Percentiles rank a stretch among this genome's conserved stretches.
Evolutionary conservation across 371 early-diverging fungal genomes (phyloP).

Genomic region (Amoeboaphelidium protococcarum): DNA sequence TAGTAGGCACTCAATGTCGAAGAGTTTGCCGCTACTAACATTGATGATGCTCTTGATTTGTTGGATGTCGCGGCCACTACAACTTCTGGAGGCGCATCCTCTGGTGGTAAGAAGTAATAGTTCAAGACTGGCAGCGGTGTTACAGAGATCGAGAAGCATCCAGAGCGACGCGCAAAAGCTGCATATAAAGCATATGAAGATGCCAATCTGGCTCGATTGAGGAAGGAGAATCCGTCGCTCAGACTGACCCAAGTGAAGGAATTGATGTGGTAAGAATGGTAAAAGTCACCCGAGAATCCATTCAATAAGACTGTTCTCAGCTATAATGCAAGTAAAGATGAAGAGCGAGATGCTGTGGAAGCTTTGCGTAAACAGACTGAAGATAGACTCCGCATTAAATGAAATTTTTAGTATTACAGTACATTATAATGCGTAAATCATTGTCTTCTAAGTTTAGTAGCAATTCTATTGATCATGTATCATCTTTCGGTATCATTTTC

Average conservation of each 20-base stretch:
- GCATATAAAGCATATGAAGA: constrained; percentile 37
- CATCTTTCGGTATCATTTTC: no score
- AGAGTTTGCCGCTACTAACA: constrained; percentile 34
- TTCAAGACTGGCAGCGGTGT: no score
- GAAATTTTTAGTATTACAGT: no score
- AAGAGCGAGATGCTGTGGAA: constrained; percentile 4
- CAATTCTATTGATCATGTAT: no score
- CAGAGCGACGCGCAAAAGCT: constrained; percentile 49
- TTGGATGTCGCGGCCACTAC: constrained; percentile 15
- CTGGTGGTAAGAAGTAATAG: constrained; percentile 2
- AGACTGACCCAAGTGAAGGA: constrained; percentile 44
- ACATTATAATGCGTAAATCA: no score
- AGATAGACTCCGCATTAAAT: not conserved
- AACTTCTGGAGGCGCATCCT: constrained; percentile 6
- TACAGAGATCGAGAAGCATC: constrained; percentile 47
- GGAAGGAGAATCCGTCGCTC: constrained; percentile 38
- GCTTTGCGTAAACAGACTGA: no score
- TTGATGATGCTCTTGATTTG: constrained; percentile 52
- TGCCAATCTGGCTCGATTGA: constrained; percentile 26
- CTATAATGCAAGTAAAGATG: constrained; percentile 36
- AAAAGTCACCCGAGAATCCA: constrained; percentile 61
- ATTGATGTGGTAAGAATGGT: constrained; percentile 32
- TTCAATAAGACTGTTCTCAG: constrained; percentile 41
- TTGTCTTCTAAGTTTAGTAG: no score
- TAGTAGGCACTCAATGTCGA: constrained; percentile 6